Conservation (phyloP, 129 eudicot species). For the Ambrosia artemisiifolia region DNA sequence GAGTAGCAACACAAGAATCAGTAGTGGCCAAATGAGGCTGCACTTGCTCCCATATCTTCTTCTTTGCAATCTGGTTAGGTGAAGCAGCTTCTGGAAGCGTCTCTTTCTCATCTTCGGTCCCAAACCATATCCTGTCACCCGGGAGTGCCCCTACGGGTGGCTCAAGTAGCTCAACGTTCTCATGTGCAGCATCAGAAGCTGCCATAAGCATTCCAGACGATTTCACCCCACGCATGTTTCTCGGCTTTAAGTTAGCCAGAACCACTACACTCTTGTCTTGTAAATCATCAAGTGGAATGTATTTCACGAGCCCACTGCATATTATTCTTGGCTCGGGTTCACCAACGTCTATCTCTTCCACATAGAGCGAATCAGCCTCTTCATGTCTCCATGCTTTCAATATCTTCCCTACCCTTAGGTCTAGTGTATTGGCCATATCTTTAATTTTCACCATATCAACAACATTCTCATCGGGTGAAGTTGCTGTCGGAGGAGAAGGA, state of each 20-base stretch:
- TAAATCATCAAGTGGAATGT: conserved; percentile 60
- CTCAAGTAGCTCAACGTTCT: conserved; percentile 85
- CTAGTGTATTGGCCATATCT: conserved; percentile 65
- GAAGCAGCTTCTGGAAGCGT: conserved; percentile 66
- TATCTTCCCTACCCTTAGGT: conserved; percentile 74
- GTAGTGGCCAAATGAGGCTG: conserved; percentile 89
- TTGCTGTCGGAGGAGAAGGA: conserved; percentile 19
- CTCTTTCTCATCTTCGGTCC: conserved; percentile 67
- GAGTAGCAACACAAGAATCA: conserved; percentile 57
- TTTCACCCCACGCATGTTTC: conserved; percentile 96
- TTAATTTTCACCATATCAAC: conserved; percentile 32
- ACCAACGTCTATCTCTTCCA: conserved; percentile 88
- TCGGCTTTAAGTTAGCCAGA: conserved; percentile 86
- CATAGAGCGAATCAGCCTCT: conserved; percentile 89
- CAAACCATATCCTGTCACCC: conserved; percentile 96
- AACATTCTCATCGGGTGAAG: conserved; percentile 17
- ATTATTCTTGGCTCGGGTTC: conserved; percentile 78
- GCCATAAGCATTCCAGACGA: conserved; percentile 99
- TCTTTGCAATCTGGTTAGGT: conserved; percentile 89
- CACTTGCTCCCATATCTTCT: conserved; percentile 93
- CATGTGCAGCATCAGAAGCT: conserved; percentile 95
- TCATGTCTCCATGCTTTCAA: conserved; percentile 80
- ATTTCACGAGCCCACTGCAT: conserved; percentile 95
- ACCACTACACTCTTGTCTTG: conserved; percentile 72
- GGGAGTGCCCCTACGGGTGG: conserved; percentile 75